These are phyloP conservation scores for Ophiocordyceps unilateralis DNA, from an alignment of 2,329 filamentous ascomycete species.

Conservation along the genomic window DNA sequence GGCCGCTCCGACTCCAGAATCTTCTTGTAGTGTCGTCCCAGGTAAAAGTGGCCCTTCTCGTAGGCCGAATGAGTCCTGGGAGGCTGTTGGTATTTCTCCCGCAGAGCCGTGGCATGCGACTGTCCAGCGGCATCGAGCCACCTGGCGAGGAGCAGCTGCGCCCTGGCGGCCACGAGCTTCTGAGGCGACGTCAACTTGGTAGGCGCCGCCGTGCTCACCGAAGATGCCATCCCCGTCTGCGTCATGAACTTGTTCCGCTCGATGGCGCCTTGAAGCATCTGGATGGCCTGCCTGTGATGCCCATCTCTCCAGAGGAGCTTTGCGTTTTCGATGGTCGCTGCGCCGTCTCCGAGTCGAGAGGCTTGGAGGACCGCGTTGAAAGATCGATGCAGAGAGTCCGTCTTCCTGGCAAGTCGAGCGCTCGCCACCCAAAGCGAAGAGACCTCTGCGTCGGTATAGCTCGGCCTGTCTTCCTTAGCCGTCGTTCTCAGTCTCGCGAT, in stretches of 20 bases:
- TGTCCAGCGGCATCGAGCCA: constrained; percentile 95
- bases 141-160: constrained; percentile 79
- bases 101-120: constrained; percentile 65
- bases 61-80: constrained; percentile 54
- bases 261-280: constrained; percentile 76
- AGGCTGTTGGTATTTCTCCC: constrained; percentile 68
- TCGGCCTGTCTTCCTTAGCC: constrained; percentile 19
- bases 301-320: constrained; percentile 86
- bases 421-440: constrained; percentile 75
- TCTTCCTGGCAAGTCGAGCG: constrained; percentile 72
- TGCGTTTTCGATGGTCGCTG: constrained; percentile 86
- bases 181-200: constrained; percentile 28
- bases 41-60: constrained; percentile 96
- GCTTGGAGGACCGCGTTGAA: constrained; percentile 91
- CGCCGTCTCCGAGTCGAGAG: constrained; percentile 64
- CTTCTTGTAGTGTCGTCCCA: constrained; percentile 95
- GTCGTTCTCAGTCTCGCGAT: neutral
- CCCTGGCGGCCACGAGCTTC: constrained; percentile 51
- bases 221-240: constrained; percentile 21
- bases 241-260: constrained; percentile 57
- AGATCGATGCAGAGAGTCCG: constrained; percentile 66
- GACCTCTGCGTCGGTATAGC: constrained; percentile 55
- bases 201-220: constrained; percentile 14
- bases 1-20: constrained; percentile 76
- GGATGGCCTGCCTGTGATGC: constrained; percentile 87